phyloP scores from a whole-genome alignment of 768 basidiomycete species.

The Boletales sp. region DNA sequence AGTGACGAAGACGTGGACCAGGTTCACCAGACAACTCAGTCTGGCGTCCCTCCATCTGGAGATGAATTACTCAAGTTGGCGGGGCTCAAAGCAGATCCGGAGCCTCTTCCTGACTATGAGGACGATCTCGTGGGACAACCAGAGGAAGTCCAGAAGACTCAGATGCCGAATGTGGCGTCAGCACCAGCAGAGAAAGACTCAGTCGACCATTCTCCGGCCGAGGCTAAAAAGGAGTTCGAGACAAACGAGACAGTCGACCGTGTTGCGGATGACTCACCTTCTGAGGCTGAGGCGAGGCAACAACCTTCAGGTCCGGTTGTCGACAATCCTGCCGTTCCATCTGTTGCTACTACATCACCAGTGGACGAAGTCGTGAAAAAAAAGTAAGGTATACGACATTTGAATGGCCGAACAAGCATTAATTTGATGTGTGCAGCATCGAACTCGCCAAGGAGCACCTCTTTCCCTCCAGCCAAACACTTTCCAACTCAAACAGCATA shows the following conservation, averaged over 20 bases:
- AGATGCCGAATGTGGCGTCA: conserved; percentile 1
- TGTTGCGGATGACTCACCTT: neutral
- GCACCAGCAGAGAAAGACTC: conserved; percentile 1
- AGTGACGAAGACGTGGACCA: conserved; percentile 16
- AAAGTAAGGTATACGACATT: conserved; percentile 14
- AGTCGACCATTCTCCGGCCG: neutral
- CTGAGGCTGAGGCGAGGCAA: neutral
- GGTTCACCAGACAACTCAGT: too few species aligned
- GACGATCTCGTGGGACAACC: conserved; percentile 34
- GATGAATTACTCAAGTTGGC: conserved; percentile 50
- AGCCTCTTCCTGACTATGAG: conserved; percentile 55
- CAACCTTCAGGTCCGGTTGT: conserved; percentile 10
- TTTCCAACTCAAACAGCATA: conserved; percentile 17
- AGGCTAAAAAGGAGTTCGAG: conserved; percentile 1
- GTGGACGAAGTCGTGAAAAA: conserved; percentile 23
- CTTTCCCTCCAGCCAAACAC: conserved; percentile 38
- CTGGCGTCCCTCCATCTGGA: conserved; percentile 30
- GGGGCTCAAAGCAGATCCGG: conserved; percentile 40
- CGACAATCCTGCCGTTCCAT: conserved; percentile 4
- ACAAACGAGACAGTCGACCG: conserved; percentile 3
- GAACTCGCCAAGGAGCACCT: conserved; percentile 42
- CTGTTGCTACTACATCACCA: conserved; percentile 1
- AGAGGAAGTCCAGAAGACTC: conserved; percentile 2
- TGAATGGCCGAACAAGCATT: neutral
- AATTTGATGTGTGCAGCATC: conserved; percentile 31